These are phyloP conservation scores for Mycena pura DNA, from an alignment of 768 basidiomycete genomes.

Conservation along the genomic window DNA sequence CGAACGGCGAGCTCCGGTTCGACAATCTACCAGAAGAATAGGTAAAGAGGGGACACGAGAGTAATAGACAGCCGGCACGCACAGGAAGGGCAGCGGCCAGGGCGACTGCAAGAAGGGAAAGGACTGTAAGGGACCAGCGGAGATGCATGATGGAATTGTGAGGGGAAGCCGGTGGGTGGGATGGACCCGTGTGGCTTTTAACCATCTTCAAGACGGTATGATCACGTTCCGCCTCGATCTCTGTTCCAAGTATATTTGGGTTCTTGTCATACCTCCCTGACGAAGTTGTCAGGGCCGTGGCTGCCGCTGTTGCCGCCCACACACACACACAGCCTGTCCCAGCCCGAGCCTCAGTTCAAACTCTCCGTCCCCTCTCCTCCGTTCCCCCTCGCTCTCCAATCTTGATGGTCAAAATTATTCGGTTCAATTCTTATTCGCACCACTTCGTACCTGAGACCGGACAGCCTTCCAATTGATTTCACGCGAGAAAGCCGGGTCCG, in stretches of 20 bases:
- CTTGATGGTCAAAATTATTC: neutral
- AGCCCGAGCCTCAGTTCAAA: too few species aligned
- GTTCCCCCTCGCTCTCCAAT: conserved; percentile 29
- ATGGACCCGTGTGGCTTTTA: neutral
- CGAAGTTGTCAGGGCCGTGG: too few species aligned
- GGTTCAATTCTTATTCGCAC: conserved; percentile 17
- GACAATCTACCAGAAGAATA: conserved; percentile 25
- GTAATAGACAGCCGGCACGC: conserved; percentile 26
- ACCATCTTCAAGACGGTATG: conserved; percentile 7
- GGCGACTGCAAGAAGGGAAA: conserved; percentile 41
- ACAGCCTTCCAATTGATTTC: conserved; percentile 12
- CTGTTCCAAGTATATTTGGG: too few species aligned
- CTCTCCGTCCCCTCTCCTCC: conserved; percentile 46
- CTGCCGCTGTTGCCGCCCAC: too few species aligned
- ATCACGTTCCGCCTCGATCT: too few species aligned
- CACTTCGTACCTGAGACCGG: conserved; percentile 15
- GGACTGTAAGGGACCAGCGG: conserved; percentile 39
- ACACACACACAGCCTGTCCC: too few species aligned
- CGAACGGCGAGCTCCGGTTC: conserved; percentile 25
- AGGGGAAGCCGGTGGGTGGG: conserved; percentile 27
- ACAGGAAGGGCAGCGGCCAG: conserved; percentile 48
- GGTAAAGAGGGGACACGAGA: neutral
- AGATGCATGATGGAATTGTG: conserved; percentile 37
- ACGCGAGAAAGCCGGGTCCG: conserved; percentile 17
- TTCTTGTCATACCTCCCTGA: too few species aligned